Percentiles rank a stretch among this genome's conserved stretches.
These are phyloP conservation scores for Yamadazyma nakazawae DNA, from an alignment of 805 yeast genomes.

Conservation along the genomic window DNA sequence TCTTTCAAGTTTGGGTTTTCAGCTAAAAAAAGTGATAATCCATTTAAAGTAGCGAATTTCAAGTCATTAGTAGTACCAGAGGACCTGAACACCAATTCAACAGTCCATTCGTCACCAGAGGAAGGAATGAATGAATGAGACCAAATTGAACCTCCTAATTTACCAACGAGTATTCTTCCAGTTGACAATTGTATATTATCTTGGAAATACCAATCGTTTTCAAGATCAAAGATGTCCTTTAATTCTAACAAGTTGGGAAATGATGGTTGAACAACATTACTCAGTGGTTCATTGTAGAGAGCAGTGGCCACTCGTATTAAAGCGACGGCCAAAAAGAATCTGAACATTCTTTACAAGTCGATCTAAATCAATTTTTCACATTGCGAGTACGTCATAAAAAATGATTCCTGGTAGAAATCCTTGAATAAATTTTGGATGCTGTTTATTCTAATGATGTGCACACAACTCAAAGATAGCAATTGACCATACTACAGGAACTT, in stretches of 20 bases:
- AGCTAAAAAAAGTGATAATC: constrained; percentile 50
- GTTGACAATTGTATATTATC: constrained; percentile 89
- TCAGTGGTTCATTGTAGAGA: neutral
- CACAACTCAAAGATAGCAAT: no score
- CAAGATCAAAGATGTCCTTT: constrained; percentile 21
- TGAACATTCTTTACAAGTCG: neutral
- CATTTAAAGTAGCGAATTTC: constrained; percentile 39
- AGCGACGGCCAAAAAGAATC: constrained; percentile 6
- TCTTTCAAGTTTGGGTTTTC: constrained; percentile 17
- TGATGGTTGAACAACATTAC: constrained; percentile 15
- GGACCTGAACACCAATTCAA: constrained; percentile 63
- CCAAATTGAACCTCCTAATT: constrained; percentile 23
- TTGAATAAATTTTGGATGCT: no score
- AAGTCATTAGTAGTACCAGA: constrained; percentile 40
- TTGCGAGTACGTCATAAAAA: neutral
- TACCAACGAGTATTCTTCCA: constrained; percentile 39
- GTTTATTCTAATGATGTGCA: no score
- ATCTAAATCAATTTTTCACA: constrained; percentile 1
- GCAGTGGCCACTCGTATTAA: neutral
- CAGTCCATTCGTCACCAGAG: constrained; percentile 44
- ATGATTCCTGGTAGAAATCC: neutral
- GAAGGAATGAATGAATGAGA: constrained; percentile 16
- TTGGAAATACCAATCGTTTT: constrained; percentile 26
- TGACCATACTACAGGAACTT: no score
- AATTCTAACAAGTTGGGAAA: constrained; percentile 34